Conservation (phyloP, 129 eudicot species). For the Solidago caesia region DNA sequence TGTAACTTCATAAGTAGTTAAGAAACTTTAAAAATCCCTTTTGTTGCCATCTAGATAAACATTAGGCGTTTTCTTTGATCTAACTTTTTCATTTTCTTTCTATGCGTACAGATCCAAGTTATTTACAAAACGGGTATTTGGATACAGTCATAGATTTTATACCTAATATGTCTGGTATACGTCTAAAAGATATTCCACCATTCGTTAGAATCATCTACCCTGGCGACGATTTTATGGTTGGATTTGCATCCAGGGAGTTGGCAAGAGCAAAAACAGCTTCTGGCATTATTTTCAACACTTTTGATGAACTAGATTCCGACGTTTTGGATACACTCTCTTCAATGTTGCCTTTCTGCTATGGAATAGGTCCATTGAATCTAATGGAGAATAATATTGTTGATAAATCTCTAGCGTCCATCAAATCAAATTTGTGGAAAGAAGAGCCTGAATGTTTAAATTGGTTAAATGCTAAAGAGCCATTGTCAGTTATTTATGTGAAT, state of each 20-base stretch:
- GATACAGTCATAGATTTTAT: slow-evolving; percentile 32
- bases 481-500: slow-evolving; percentile 48
- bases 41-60: neutral
- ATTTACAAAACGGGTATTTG: slow-evolving; percentile 24
- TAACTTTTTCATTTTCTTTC: neutral
- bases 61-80: neutral
- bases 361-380: slow-evolving; percentile 41
- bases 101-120: slow-evolving; percentile 25
- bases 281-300: slow-evolving; percentile 34
- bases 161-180: slow-evolving; percentile 30
- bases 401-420: slow-evolving; percentile 20
- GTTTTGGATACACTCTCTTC: slow-evolving; percentile 23
- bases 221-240: slow-evolving; percentile 31
- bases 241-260: neutral
- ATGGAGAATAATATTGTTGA: slow-evolving; percentile 23
- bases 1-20: too few relatives aligned
- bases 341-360: slow-evolving; percentile 30
- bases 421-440: slow-evolving; percentile 49
- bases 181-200: slow-evolving; percentile 33
- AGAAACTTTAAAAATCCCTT: neutral
- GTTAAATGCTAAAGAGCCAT: slow-evolving; percentile 34
- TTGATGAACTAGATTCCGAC: slow-evolving; percentile 26
- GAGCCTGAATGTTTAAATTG: slow-evolving; percentile 39
- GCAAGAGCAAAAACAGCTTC: slow-evolving; percentile 31
- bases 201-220: slow-evolving; percentile 29